Evolutionary conservation across 202 grass and related monocot genomes (phyloP), one percentile per base, ranked within the genome.

Genomic region (Setaria italica): DNA sequence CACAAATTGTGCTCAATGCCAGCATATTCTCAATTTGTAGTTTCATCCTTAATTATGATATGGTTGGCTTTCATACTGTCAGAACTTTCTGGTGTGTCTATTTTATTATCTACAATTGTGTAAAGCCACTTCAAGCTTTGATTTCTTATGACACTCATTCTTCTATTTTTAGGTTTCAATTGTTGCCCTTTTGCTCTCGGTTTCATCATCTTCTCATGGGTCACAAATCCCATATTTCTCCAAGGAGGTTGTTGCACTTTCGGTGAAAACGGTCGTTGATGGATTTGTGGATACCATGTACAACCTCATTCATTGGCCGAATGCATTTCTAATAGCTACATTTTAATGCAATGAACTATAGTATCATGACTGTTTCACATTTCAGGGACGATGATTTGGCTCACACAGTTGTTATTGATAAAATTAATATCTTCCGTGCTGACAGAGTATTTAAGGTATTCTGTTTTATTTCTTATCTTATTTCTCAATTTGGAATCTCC

Each of bases 371-470:
- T 80, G 48, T 88, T 76, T 86, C 77, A 91, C 80, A 77, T 90
- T 86, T 85, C 80, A 97, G 95, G 90, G 91, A 90, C 90, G 87
- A 83, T 37, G 57, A 90, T 85, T 81, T 83, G 72, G 57, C 60
- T 73, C 81, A 84, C 63, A 72, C 72, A 80, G 79, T 87, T 82
- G 79, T 95, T 59, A 78, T 90, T 72, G 95, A 98, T 86, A 98
- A 98, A 87, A 85, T 98, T 33, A 94, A 92, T 62, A 92, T 98
- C 89, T 94, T 98, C 80, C 95, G 95, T 17, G 51, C 93, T 72
- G 95, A 98, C 81, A 92, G 95, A 86, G 91, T 98, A 73, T 98
- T 98, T 67, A 95, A 95, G 91, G 95, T 98, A 90, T 74, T 62
- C 33, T 87, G 20, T 77, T 82, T 86, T 86, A 20, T 82, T 29